Conservation (phyloP, 768 basidiomycete species). For the Leccinum aurantiacum region DNA sequence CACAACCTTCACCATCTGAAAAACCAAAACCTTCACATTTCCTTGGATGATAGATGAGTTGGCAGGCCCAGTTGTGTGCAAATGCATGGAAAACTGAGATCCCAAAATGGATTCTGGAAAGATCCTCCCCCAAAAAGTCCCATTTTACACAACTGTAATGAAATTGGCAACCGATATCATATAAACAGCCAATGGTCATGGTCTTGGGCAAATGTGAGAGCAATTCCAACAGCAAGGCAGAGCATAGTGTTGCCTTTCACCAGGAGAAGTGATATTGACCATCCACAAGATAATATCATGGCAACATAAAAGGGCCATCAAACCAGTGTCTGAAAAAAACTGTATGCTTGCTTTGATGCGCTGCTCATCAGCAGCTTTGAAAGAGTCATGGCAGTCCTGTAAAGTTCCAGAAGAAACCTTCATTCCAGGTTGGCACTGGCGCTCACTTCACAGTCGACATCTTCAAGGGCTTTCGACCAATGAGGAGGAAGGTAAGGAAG, state of each 20-base stretch:
- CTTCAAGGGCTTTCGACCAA: neutral
- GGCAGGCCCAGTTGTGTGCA: too few relatives aligned
- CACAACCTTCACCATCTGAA: too few relatives aligned
- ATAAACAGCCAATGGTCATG: neutral
- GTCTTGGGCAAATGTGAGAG: neutral
- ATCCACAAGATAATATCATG: too few relatives aligned
- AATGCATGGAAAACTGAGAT: too few relatives aligned
- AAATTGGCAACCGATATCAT: neutral
- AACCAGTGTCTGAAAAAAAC: neutral
- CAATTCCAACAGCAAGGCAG: neutral
- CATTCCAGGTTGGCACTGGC: too few relatives aligned
- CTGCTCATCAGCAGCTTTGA: too few relatives aligned
- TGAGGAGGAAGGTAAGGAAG: neutral
- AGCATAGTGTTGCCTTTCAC: neutral
- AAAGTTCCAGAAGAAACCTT: too few relatives aligned
- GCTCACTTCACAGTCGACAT: neutral
- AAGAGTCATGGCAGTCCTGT: too few relatives aligned
- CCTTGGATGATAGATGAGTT: too few relatives aligned
- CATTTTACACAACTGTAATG: neutral
- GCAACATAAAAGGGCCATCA: neutral
- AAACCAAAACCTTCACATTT: too few relatives aligned
- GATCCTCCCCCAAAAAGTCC: neutral
- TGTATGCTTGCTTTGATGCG: too few relatives aligned
- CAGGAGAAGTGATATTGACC: neutral
- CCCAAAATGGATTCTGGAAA: too few relatives aligned